A percentile compares a stretch with the other conserved stretches of the same genome.
Conservation (phyloP, 1,139 yeast species). For the Geotrichum bryndzae region DNA sequence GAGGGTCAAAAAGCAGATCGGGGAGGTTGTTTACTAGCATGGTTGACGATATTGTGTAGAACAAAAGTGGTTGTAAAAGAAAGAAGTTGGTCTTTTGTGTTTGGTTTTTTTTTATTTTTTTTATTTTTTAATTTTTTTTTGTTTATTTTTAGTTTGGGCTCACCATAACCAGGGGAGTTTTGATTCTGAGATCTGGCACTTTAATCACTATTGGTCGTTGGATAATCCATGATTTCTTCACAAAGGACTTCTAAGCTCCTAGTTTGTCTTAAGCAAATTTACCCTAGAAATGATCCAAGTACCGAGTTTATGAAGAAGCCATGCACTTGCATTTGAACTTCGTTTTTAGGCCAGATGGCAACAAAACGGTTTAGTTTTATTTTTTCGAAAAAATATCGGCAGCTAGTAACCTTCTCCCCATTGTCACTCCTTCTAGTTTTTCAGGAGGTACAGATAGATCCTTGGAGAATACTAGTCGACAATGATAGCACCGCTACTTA, state of each 20-base stretch:
- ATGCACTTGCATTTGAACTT: background rate
- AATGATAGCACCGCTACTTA: constrained; percentile 1
- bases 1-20: constrained; percentile 25
- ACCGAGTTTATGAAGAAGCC: too few species aligned
- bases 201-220: too few species aligned
- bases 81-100: background rate
- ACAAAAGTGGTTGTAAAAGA: background rate
- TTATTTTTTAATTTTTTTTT: background rate
- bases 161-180: too few species aligned
- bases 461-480: background rate
- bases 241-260: too few species aligned
- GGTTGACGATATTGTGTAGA: background rate
- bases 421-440: background rate
- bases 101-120: background rate
- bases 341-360: background rate
- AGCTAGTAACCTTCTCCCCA: background rate
- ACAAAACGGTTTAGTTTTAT: background rate
- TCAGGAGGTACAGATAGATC: background rate
- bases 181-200: too few species aligned
- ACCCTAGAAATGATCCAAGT: too few species aligned
- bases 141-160: too few species aligned
- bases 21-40: constrained; percentile 6
- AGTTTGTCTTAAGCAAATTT: too few species aligned
- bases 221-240: too few species aligned
- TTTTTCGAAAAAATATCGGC: background rate